These are phyloP conservation scores for Fusarium sp. DNA, from an alignment of 2,329 filamentous ascomycete species.

Conservation along the genomic window DNA sequence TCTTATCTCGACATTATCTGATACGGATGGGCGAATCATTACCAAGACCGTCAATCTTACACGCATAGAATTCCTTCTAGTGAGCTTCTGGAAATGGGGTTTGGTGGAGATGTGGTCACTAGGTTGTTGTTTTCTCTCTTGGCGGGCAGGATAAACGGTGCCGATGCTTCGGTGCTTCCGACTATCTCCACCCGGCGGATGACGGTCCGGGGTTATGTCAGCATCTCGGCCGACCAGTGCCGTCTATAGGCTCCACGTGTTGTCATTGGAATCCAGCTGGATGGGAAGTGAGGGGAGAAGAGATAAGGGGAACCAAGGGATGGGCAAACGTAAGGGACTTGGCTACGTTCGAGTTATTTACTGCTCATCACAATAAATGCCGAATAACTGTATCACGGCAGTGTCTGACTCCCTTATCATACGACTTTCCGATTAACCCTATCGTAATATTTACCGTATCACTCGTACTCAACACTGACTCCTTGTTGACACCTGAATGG, in stretches of 20 bases:
- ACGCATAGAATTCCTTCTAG: slow-evolving; percentile 25
- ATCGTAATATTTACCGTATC: not conserved
- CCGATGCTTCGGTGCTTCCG: slow-evolving; percentile 22
- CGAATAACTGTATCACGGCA: not conserved
- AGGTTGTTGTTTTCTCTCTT: slow-evolving; percentile 7
- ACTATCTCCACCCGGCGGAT: slow-evolving; percentile 7
- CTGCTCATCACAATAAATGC: not conserved
- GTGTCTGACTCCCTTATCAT: not conserved
- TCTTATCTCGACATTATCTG: slow-evolving; percentile 27
- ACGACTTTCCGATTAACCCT: not conserved
- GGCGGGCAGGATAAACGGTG: slow-evolving; percentile 16
- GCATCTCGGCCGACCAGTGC: slow-evolving; percentile 33
- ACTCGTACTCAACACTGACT: not conserved
- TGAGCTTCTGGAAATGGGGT: slow-evolving; percentile 28
- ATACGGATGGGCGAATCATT: slow-evolving; percentile 25
- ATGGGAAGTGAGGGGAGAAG: not conserved
- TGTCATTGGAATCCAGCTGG: slow-evolving; percentile 23
- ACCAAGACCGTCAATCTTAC: not conserved
- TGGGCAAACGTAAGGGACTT: not conserved
- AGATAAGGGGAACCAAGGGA: not conserved
- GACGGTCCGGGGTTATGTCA: slow-evolving; percentile 10
- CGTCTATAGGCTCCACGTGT: slow-evolving; percentile 22
- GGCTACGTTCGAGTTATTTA: not conserved
- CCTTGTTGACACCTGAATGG: slow-evolving; percentile 11
- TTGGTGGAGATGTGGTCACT: slow-evolving; percentile 5